A percentile compares a stretch with the other conserved stretches of the same genome.
These are phyloP conservation scores for Cordyceps javanica DNA, from an alignment of 2,329 filamentous ascomycete genomes.

Conservation along the genomic window DNA sequence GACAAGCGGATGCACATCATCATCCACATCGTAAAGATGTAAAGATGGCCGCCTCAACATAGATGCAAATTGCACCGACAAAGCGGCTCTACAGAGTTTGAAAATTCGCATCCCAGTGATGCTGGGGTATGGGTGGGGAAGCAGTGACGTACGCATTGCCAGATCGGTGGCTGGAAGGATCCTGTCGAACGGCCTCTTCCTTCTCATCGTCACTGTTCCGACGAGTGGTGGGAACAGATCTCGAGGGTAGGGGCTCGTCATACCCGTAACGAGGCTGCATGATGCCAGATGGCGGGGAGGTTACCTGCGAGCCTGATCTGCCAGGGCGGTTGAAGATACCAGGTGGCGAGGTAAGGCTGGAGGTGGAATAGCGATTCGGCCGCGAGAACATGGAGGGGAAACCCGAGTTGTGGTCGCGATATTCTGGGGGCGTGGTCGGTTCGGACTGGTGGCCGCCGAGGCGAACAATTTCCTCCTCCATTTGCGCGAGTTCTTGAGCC, in stretches of 20 bases:
- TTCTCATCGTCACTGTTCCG: slow-evolving; percentile 91
- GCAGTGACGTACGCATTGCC: slow-evolving; percentile 66
- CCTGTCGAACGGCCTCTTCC: slow-evolving; percentile 63
- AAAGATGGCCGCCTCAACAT: not conserved
- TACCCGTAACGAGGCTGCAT: slow-evolving; percentile 53
- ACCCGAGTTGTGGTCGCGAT: slow-evolving; percentile 63
- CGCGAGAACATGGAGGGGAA: slow-evolving; percentile 77
- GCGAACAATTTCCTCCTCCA: slow-evolving; percentile 69
- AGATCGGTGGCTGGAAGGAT: slow-evolving; percentile 65
- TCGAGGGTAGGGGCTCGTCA: slow-evolving; percentile 51
- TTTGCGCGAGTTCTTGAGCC: slow-evolving; percentile 76
- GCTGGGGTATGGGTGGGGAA: not conserved
- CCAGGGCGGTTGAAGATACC: slow-evolving; percentile 67
- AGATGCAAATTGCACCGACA: not conserved
- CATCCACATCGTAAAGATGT: not conserved
- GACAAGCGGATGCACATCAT: not conserved
- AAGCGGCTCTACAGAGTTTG: not conserved
- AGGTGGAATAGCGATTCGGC: slow-evolving; percentile 82
- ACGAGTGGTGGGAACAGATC: slow-evolving; percentile 79
- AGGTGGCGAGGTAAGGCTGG: slow-evolving; percentile 77
- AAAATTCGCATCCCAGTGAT: not conserved
- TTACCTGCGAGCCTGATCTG: slow-evolving; percentile 72
- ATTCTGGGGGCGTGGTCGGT: slow-evolving; percentile 93
- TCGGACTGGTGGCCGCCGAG: slow-evolving; percentile 77
- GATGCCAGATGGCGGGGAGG: slow-evolving; percentile 65